These are phyloP conservation scores for Ramularia endophylla DNA, from an alignment of 2,329 filamentous ascomycete genomes.

Conservation along the genomic window DNA sequence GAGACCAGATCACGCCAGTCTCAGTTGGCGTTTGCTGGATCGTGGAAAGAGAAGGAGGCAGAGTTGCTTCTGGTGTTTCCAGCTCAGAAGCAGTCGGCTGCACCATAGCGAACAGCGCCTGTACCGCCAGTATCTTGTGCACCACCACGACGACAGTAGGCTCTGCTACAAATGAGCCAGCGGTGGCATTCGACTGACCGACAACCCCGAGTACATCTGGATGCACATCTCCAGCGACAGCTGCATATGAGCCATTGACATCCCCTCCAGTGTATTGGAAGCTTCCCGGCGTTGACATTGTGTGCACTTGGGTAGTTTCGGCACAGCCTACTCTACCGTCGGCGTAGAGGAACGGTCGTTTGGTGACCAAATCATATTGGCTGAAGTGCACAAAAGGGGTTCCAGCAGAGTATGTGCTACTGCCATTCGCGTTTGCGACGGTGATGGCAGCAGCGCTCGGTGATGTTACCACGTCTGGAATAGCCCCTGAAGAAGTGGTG, in stretches of 20 bases:
- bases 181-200: constrained; percentile 12
- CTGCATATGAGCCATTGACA: constrained; percentile 23
- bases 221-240: constrained; percentile 31
- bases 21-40: constrained; percentile 13
- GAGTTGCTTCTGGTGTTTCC: constrained; percentile 20
- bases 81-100: constrained; percentile 9
- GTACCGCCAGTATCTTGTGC: constrained; percentile 32
- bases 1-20: constrained; percentile 12
- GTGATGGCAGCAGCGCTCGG: constrained; percentile 27
- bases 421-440: constrained; percentile 15
- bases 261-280: constrained; percentile 34
- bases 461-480: constrained; percentile 26
- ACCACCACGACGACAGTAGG: constrained; percentile 41
- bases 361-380: constrained; percentile 37
- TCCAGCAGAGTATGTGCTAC: constrained; percentile 19
- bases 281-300: constrained; percentile 31
- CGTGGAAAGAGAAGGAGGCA: constrained; percentile 17
- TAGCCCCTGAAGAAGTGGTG: constrained; percentile 22
- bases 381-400: constrained; percentile 41
- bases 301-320: constrained; percentile 31
- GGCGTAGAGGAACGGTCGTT: constrained; percentile 18
- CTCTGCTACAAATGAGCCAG: constrained; percentile 34
- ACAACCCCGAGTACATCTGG: constrained; percentile 30
- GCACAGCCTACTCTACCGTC: constrained; percentile 28
- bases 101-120: constrained; percentile 14